Evolutionary conservation across 2,329 filamentous ascomycete genomes (phyloP), one percentile per base, ranked within the genome.

Genomic region (Phialocephala subalpina): DNA sequence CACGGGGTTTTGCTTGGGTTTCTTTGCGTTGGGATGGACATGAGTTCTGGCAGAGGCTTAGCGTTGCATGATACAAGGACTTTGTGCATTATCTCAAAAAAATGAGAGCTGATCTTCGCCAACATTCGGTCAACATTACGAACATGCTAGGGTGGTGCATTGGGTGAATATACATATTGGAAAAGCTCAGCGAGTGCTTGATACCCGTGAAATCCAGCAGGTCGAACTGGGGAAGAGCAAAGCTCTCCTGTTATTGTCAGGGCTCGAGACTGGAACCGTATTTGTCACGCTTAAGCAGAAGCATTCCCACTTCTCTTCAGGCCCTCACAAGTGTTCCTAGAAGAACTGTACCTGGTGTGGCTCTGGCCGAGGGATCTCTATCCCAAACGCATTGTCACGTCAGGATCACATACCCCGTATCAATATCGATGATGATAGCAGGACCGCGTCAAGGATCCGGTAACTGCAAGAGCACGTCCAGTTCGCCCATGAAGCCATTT

Each of bases 41-140:
- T 71, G 67, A 73, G 27, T 65, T 60, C 58, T 67, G 70, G 70
- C 64, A 66, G 67, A 68, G 69, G 72, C 66, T 61, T 73, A 74
- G 75, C 72, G 69, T 74, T 73, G 74, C 74, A 76, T 75, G 69
- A 72, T 70, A 75, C 67, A 75, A 71, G 67, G 65, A 69, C 68
- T 68, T 66, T 73, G 72, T 74, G 73, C 73, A 73, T 69, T 73
- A 71, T 71, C 73, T 73, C 70, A 69, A 60, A 52, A 69, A 67
- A 73, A 75, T 73, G 73, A 73, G 67, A 73, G 68, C 67, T 69
- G 58, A 73, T 72, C 71, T 72, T 67, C 70, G 67, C 64, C 68
- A 71, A 69, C 59, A 6, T 53, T 11, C 16, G 18, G 18, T 16
- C 20, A 49, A 25, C 47, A 27, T 52, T 47, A 52, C 20, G 47